A percentile compares a stretch with the other conserved stretches of the same genome.
These are phyloP conservation scores for Articulospora tetracladia DNA, from an alignment of 495 filamentous ascomycete species.

Conservation along the genomic window DNA sequence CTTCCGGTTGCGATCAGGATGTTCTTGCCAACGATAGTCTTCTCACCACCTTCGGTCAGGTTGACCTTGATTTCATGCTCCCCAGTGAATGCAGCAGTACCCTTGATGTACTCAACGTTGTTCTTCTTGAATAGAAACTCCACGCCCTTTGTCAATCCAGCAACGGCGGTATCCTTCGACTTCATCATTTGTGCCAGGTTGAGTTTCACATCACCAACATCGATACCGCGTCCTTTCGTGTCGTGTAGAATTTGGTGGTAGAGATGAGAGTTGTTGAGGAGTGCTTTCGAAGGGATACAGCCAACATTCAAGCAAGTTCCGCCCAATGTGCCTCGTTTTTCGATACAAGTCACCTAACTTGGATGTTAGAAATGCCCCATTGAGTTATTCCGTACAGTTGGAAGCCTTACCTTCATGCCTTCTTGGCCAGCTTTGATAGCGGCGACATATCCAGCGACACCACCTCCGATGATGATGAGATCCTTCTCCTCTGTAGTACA, in stretches of 20 bases:
- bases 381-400: constrained; percentile 3
- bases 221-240: constrained; percentile 94
- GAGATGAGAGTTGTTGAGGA: constrained; percentile 98
- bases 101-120: constrained; percentile 93
- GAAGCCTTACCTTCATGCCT: constrained; percentile 77
- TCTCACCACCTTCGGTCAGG: constrained; percentile 85
- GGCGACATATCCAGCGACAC: constrained; percentile 97
- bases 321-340: constrained; percentile 93
- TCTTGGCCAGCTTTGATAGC: constrained; percentile 99
- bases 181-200: constrained; percentile 96
- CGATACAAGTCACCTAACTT: constrained; percentile 88
- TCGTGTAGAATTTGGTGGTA: constrained; percentile 98
- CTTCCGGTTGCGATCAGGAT: constrained; percentile 95
- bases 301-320: constrained; percentile 98
- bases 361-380: constrained; percentile 15
- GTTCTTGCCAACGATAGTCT: constrained; percentile 81
- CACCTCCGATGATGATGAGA: constrained; percentile 92
- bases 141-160: constrained; percentile 89
- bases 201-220: constrained; percentile 93
- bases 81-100: constrained; percentile 79
- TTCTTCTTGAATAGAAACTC: constrained; percentile 99
- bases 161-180: constrained; percentile 90
- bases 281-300: constrained; percentile 98
- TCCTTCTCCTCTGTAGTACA: constrained; percentile 72
- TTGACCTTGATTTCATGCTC: constrained; percentile 90